Evolutionary conservation across 139 green algal genomes (phyloP).

Genomic region (Ettlia oleoabundans): DNA sequence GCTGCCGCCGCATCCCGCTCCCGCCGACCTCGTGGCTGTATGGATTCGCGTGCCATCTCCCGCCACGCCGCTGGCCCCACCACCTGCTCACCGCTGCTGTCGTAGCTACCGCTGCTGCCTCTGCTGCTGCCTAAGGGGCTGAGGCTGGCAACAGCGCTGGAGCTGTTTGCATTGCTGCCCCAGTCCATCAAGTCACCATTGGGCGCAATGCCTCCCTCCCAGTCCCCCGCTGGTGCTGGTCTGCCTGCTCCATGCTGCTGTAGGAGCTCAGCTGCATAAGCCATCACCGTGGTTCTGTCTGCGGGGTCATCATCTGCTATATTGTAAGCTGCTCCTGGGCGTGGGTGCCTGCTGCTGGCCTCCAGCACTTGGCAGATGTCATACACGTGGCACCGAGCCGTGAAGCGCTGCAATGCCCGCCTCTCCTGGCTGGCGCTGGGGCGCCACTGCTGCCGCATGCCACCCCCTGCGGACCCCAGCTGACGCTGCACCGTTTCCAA

Average conservation of each 20-base stretch:
- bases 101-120: background rate
- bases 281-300: conserved; percentile 54
- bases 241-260: background rate
- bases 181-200: no score
- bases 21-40: background rate
- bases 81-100: background rate
- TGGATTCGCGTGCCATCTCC: background rate
- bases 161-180: no score
- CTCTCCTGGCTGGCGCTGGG: conserved; percentile 40
- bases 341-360: conserved; percentile 61
- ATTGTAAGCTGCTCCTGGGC: conserved; percentile 70
- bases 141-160: no score
- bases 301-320: conserved; percentile 82
- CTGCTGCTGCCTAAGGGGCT: background rate
- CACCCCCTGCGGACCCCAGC: background rate
- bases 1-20: background rate
- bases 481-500: conserved; percentile 46
- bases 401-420: conserved; percentile 60
- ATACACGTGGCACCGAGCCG: conserved; percentile 71
- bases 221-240: no score
- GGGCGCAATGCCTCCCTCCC: no score
- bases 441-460: background rate
- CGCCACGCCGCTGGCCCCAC: no score
- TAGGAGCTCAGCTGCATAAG: conserved; percentile 58
- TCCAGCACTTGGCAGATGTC: conserved; percentile 78